Percentiles rank a stretch among this genome's conserved stretches.
These are phyloP conservation scores for Trichoderma atrobrunneum DNA, from an alignment of 2,329 filamentous ascomycete species.

Conservation along the genomic window DNA sequence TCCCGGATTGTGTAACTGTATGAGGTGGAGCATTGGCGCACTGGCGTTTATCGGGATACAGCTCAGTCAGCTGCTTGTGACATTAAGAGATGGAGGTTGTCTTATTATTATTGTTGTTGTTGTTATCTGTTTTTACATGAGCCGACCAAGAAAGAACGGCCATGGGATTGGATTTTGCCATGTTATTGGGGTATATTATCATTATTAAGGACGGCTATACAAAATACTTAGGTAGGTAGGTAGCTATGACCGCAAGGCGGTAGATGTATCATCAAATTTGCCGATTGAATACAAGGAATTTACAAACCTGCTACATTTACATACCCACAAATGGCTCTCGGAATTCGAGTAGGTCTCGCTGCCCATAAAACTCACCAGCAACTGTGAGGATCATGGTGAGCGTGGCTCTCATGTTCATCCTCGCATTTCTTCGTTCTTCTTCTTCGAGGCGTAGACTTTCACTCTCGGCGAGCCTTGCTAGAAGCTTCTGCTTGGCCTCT, in stretches of 20 bases:
- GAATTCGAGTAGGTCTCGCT: slow-evolving; percentile 78
- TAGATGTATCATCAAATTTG: background rate
- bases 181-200: background rate
- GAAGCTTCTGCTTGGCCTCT: slow-evolving; percentile 47
- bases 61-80: background rate
- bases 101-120: background rate
- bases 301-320: slow-evolving; percentile 27
- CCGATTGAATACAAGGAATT: background rate
- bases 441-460: slow-evolving; percentile 31
- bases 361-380: slow-evolving; percentile 84
- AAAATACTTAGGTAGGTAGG: background rate
- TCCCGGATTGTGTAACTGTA: background rate
- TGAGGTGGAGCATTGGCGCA: background rate
- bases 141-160: too few relatives aligned
- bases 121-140: background rate
- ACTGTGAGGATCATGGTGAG: slow-evolving; percentile 90
- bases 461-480: slow-evolving; percentile 40
- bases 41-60: background rate
- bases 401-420: slow-evolving; percentile 62
- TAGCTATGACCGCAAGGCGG: background rate
- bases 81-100: background rate
- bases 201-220: background rate
- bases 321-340: slow-evolving; percentile 58
- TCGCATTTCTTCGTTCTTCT: slow-evolving; percentile 34
- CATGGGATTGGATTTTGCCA: background rate